A percentile compares a stretch with the other conserved stretches of the same genome.
phyloP scores from a whole-genome alignment of 257 asterid genomes.

The Petunia secreta region DNA sequence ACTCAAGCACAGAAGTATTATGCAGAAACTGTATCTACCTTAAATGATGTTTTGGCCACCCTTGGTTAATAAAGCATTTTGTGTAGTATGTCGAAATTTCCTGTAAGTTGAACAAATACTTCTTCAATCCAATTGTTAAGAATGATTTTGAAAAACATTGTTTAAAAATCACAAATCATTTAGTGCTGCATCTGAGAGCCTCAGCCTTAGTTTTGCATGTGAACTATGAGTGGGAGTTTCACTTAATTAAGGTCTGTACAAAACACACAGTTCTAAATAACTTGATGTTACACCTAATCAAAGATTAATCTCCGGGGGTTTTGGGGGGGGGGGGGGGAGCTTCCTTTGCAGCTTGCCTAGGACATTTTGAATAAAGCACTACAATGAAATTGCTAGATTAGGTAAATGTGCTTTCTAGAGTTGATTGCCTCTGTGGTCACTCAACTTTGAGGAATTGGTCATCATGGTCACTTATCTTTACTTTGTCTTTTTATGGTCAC shows the following conservation, averaged over 20 bases:
- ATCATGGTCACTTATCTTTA: too few relatives aligned
- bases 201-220: not conserved
- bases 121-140: constrained; percentile 23
- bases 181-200: not conserved
- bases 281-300: not conserved
- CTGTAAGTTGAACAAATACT: constrained; percentile 16
- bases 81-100: constrained; percentile 13
- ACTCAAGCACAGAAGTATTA: constrained; percentile 80
- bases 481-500: too few relatives aligned
- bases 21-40: constrained; percentile 64
- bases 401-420: too few relatives aligned
- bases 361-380: not conserved
- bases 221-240: constrained; percentile 3
- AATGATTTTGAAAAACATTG: constrained; percentile 1
- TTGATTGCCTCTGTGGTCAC: too few relatives aligned
- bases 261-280: not conserved
- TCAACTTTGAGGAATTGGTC: too few relatives aligned
- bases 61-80: constrained; percentile 53
- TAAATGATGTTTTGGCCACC: constrained; percentile 74
- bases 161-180: constrained; percentile 16
- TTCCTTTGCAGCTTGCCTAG: not conserved
- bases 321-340: not conserved
- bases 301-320: too few relatives aligned
- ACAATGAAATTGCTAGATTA: not conserved
- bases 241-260: not conserved